Percentiles rank a stretch among this genome's conserved stretches.
Evolutionary conservation across 768 basidiomycete species (phyloP).

Genomic region (Ramaria sp.): DNA sequence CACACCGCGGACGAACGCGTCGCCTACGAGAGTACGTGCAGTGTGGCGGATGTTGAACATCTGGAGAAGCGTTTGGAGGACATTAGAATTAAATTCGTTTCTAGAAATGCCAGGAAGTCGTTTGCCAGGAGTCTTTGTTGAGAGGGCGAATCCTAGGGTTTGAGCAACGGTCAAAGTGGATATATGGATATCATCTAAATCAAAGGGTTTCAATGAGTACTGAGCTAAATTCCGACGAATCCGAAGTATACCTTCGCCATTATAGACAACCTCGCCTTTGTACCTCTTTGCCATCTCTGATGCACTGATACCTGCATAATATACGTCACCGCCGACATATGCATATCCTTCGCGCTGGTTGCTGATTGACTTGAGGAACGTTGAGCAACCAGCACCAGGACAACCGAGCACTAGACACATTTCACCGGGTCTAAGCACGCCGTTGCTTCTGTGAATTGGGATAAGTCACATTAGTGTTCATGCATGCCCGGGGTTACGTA

Average conservation of each 20-base stretch:
- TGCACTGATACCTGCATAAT: conserved; percentile 42
- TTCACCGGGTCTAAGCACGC: conserved; percentile 65
- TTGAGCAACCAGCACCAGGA: conserved; percentile 78
- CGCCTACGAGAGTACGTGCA: conserved; percentile 62
- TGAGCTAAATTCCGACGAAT: too few relatives aligned
- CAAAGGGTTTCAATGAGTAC: background rate
- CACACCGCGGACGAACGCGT: conserved; percentile 51
- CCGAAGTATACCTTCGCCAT: conserved; percentile 46
- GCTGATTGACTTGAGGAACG: conserved; percentile 74
- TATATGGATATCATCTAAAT: conserved; percentile 34
- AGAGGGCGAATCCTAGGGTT: conserved; percentile 41
- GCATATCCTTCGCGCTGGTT: conserved; percentile 66
- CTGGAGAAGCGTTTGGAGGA: conserved; percentile 26
- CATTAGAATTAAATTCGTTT: conserved; percentile 24
- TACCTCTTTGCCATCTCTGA: conserved; percentile 35
- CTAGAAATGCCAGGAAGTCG: conserved; percentile 24
- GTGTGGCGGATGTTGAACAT: conserved; percentile 72
- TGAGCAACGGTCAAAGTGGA: conserved; percentile 38
- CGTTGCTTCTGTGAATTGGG: conserved; percentile 38
- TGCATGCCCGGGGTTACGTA: conserved; percentile 18
- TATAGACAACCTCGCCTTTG: conserved; percentile 62
- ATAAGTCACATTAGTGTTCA: background rate
- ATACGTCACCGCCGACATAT: conserved; percentile 54
- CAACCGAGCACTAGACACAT: conserved; percentile 86
- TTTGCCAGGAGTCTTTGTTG: conserved; percentile 32